phyloP scores from a whole-genome alignment of 768 basidiomycete species.

The Hygrophorus pudorinus region DNA sequence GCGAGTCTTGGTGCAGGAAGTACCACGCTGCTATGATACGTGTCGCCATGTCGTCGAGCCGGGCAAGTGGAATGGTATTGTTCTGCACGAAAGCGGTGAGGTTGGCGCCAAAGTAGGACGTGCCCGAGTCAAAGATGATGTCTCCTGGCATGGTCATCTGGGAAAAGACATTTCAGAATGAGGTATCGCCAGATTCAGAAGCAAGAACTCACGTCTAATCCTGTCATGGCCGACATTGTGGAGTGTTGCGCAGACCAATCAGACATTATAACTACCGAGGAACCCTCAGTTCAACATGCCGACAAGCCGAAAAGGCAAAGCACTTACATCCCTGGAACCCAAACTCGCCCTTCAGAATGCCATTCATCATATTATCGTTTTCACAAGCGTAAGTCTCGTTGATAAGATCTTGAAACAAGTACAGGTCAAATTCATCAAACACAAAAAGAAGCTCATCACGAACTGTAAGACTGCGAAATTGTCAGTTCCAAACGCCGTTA shows the following conservation, averaged over 20 bases:
- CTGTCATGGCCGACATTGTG: slow-evolving; percentile 48
- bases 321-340: slow-evolving; percentile 66
- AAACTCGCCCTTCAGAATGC: slow-evolving; percentile 64
- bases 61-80: slow-evolving; percentile 53
- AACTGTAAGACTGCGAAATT: slow-evolving; percentile 8
- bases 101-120: slow-evolving; percentile 57
- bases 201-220: slow-evolving; percentile 47
- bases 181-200: background rate
- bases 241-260: slow-evolving; percentile 64
- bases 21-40: slow-evolving; percentile 72
- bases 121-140: slow-evolving; percentile 38
- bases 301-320: background rate
- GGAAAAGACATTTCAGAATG: background rate
- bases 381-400: slow-evolving; percentile 72
- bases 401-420: slow-evolving; percentile 39
- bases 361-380: slow-evolving; percentile 60
- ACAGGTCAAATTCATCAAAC: background rate
- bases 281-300: background rate
- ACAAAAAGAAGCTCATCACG: background rate
- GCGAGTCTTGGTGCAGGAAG: slow-evolving; percentile 51
- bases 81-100: slow-evolving; percentile 62
- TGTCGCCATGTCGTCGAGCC: slow-evolving; percentile 75
- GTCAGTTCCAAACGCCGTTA: background rate
- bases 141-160: slow-evolving; percentile 66
- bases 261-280: slow-evolving; percentile 46